Base-by-base conservation (phyloP, 2,329 filamentous ascomycete species). In the Ophiostoma tasmaniense region DNA sequence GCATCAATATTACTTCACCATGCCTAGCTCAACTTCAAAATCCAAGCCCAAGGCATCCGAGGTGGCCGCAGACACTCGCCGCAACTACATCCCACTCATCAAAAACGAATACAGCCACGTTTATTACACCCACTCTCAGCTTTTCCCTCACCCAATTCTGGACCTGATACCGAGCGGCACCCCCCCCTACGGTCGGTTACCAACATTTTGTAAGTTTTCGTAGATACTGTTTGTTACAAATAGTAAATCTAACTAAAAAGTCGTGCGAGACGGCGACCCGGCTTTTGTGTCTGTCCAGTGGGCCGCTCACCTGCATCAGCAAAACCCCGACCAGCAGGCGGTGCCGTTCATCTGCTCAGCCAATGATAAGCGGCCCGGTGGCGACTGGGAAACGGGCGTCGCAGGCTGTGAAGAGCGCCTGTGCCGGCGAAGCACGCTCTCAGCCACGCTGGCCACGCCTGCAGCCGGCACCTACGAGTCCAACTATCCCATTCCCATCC, bases 331-430 rank as follows among this genome's bases (percentile, higher is more conserved):
- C 55, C 66, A 75, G 80, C 3, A 74, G 80, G 50, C 77, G 79
- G 83, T 91, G 68, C 87, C 89, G 0, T 88, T 91, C 70, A 85
- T 92, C 71, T 91, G 89, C 73, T 85, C 87, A 68, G 90, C 90
- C 65, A 91, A 93, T 78, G 90, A 93, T 76, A 90, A 89, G 75
- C 83, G 89, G 50, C 84, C 90, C 0, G 90, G 90, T 11, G 90
- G 90, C n/a, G 90, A 93, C 75, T 93, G 90, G 90, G 90, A 92
- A 68, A 77, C 81, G 45, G 85, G 84, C 11, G 79, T 85, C 14
- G 82, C 85, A 73, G 86, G 86, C 39, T 87, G 87, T 67, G 88
- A 90, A 79, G 90, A 93, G 77, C 89, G 89, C 73, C 84, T 93
- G 50, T 91, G 90, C 74, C 84, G 90, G 71, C 83, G 90, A 73